Evolutionary conservation across 805 yeast genomes (phyloP).

Genomic region (Teunomyces pallodes): DNA sequence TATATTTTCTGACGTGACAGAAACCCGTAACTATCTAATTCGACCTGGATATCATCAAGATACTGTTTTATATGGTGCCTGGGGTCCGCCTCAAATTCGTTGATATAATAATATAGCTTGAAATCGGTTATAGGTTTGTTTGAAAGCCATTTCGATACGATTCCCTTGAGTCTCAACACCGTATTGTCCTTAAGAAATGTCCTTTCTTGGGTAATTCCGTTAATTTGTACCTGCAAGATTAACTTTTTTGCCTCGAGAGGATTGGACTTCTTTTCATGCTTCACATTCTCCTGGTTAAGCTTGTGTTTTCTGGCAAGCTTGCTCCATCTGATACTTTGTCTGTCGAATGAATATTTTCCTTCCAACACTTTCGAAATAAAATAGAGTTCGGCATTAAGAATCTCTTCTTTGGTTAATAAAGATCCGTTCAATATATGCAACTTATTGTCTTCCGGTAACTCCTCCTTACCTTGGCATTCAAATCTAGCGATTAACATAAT

Average conservation of each 20-base stretch:
- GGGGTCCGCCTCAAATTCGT: slow-evolving; percentile 15
- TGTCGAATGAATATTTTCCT: slow-evolving; percentile 12
- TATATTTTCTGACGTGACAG: slow-evolving; percentile 20
- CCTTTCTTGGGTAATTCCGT: slow-evolving; percentile 10
- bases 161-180: slow-evolving; percentile 36
- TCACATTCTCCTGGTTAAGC: slow-evolving; percentile 6
- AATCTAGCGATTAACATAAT: slow-evolving; percentile 47
- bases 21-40: slow-evolving; percentile 23
- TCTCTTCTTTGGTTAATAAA: slow-evolving; percentile 40
- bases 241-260: slow-evolving; percentile 10
- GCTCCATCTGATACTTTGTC: slow-evolving; percentile 38
- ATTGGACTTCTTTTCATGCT: background rate
- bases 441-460: slow-evolving; percentile 9
- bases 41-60: slow-evolving; percentile 29
- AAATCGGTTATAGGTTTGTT: slow-evolving; percentile 22
- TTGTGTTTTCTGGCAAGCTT: slow-evolving; percentile 37
- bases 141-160: slow-evolving; percentile 15
- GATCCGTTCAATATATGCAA: slow-evolving; percentile 59
- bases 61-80: slow-evolving; percentile 13
- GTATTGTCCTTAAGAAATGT: slow-evolving; percentile 22
- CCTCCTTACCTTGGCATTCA: slow-evolving; percentile 13
- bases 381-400: slow-evolving; percentile 66
- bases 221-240: slow-evolving; percentile 7
- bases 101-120: slow-evolving; percentile 22
- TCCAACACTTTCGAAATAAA: slow-evolving; percentile 52